These are phyloP conservation scores for Phalaenopsis equestris DNA, from an alignment of 106 monocot genomes.

Conservation along the genomic window DNA sequence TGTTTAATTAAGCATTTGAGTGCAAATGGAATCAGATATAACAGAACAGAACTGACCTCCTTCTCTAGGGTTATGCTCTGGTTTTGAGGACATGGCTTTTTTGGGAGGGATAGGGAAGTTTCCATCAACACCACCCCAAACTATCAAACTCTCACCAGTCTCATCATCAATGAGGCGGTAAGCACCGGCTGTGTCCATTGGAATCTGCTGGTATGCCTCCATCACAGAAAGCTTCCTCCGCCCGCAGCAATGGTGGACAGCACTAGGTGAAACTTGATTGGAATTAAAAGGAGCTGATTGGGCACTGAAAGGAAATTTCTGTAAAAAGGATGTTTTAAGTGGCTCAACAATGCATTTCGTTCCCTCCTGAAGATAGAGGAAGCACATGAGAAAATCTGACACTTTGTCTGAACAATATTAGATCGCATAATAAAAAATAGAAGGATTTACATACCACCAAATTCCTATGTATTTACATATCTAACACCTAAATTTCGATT, in stretches of 20 bases:
- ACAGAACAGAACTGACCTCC: background rate
- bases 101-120: slow-evolving; percentile 34
- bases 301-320: background rate
- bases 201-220: slow-evolving; percentile 27
- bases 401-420: background rate
- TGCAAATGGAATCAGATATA: background rate
- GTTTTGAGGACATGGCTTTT: slow-evolving; percentile 47
- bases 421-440: background rate
- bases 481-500: too few species aligned
- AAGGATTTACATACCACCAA: background rate
- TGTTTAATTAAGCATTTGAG: background rate
- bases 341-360: background rate
- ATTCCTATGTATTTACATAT: too few species aligned
- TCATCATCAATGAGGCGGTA: slow-evolving; percentile 60
- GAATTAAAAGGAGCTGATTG: background rate
- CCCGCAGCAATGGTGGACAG: background rate
- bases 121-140: slow-evolving; percentile 63
- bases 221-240: background rate
- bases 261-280: background rate
- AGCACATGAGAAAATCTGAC: background rate
- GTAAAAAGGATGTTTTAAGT: background rate
- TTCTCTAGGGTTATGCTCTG: slow-evolving; percentile 2
- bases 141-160: slow-evolving; percentile 67
- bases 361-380: background rate
- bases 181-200: slow-evolving; percentile 68